A percentile compares a stretch with the other conserved stretches of the same genome.
Evolutionary conservation across 2,329 filamentous ascomycete species (phyloP).

Genomic region (Paraphaeosphaeria sporulosa): DNA sequence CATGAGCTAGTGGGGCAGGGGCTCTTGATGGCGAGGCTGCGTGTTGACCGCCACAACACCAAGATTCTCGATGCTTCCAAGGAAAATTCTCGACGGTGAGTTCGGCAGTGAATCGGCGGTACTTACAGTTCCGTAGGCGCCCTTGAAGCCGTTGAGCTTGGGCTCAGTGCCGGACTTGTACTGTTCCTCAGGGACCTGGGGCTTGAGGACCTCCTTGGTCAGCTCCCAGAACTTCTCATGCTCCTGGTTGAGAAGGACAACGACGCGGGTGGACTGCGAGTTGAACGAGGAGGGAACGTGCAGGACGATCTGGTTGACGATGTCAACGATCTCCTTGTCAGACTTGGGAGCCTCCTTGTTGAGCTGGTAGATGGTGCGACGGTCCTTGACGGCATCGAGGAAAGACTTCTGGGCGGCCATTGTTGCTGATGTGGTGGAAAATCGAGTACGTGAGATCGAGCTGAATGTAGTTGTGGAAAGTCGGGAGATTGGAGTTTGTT

Average conservation of each 20-base stretch:
- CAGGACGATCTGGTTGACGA: constrained; percentile 66
- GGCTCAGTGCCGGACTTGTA: constrained; percentile 62
- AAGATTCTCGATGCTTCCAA: constrained; percentile 2
- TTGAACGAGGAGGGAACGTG: constrained; percentile 86
- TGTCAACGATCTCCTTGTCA: constrained; percentile 67
- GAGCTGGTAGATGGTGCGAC: constrained; percentile 74
- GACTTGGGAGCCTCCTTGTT: constrained; percentile 69
- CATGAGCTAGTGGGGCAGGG: constrained; percentile 28
- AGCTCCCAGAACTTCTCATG: constrained; percentile 90
- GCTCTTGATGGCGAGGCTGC: constrained; percentile 3
- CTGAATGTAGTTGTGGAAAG: constrained; percentile 13
- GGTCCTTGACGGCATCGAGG: constrained; percentile 70
- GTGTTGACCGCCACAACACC: constrained; percentile 6
- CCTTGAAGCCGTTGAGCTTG: constrained; percentile 68
- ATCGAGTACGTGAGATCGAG: constrained; percentile 19
- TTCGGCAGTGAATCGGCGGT: not conserved
- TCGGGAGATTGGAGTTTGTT: constrained; percentile 18
- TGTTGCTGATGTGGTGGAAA: constrained; percentile 34
- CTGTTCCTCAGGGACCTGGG: constrained; percentile 70
- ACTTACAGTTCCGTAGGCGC: constrained; percentile 77
- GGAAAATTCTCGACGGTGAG: not conserved
- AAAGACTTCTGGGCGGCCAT: constrained; percentile 57
- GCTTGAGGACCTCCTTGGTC: constrained; percentile 68
- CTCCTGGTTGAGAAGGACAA: constrained; percentile 81
- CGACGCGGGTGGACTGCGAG: constrained; percentile 79